A percentile compares a stretch with the other conserved stretches of the same genome.
Conservation (phyloP, 1,284 basidiomycete species). For the Coniferiporia sulphurascens region DNA sequence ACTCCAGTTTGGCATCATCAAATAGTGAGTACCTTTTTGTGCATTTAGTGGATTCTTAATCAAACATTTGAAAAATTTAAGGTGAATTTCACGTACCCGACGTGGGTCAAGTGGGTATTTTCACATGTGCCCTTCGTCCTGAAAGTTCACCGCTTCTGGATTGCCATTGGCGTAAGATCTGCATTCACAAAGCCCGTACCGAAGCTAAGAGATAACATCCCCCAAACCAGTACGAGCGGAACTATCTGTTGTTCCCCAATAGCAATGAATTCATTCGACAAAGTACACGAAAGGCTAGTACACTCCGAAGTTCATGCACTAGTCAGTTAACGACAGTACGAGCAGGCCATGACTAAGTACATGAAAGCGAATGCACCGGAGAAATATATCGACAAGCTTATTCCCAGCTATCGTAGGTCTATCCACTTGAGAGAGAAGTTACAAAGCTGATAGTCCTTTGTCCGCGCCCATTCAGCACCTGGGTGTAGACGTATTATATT, state of each 20-base stretch:
- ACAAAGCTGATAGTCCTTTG: not conserved
- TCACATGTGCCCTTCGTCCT: constrained; percentile 43
- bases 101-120: constrained; percentile 43
- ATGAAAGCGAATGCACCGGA: constrained; percentile 32
- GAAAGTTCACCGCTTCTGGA: constrained; percentile 41
- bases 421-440: constrained; percentile 6
- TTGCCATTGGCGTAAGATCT: constrained; percentile 26
- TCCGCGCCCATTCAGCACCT: constrained; percentile 30
- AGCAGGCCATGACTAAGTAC: not conserved
- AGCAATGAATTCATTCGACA: constrained; percentile 6
- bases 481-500: constrained; percentile 55
- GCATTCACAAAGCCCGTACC: not conserved
- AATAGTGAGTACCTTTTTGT: too few relatives aligned
- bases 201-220: not conserved
- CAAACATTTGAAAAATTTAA: not conserved
- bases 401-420: constrained; percentile 43
- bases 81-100: constrained; percentile 36
- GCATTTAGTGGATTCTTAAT: too few relatives aligned
- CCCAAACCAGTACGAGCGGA: constrained; percentile 6
- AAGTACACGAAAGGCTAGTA: constrained; percentile 11
- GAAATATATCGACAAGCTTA: constrained; percentile 38
- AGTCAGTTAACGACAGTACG: not conserved
- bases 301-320: not conserved
- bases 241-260: constrained; percentile 12
- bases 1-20: constrained; percentile 39